Evolutionary conservation across 306 rosid species (phyloP).

Genomic region (Lablab purpureus): DNA sequence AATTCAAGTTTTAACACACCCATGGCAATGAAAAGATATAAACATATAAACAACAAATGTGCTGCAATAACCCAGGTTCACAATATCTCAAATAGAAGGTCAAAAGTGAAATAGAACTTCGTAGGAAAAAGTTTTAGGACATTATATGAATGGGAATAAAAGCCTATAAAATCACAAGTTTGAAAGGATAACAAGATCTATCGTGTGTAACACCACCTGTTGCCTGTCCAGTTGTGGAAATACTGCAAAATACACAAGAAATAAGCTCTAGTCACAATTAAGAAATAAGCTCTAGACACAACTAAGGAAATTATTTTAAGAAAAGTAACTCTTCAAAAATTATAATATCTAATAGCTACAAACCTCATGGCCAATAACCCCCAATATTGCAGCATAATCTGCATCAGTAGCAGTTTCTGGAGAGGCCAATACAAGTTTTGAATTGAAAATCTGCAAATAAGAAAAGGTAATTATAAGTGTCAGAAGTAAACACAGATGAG

Average conservation of each 20-base stretch:
- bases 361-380: slow-evolving; percentile 99
- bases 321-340: slow-evolving; percentile 31
- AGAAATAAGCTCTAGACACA: slow-evolving; percentile 6
- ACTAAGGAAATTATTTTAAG: slow-evolving; percentile 19
- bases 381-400: slow-evolving; percentile 96
- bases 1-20: slow-evolving; percentile 35
- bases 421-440: slow-evolving; percentile 95
- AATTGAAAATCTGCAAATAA: slow-evolving; percentile 81
- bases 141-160: slow-evolving; percentile 34
- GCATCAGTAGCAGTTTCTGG: slow-evolving; percentile 92
- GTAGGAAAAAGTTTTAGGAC: slow-evolving; percentile 8
- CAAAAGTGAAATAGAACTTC: slow-evolving; percentile 9
- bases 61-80: slow-evolving; percentile 23
- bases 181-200: slow-evolving; percentile 33
- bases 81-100: slow-evolving; percentile 34
- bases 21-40: slow-evolving; percentile 7
- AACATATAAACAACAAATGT: slow-evolving; percentile 28
- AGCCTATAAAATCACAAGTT: slow-evolving; percentile 29
- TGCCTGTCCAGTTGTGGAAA: slow-evolving; percentile 99
- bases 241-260: slow-evolving; percentile 75
- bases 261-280: slow-evolving; percentile 39
- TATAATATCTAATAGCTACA: slow-evolving; percentile 48
- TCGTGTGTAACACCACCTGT: slow-evolving; percentile 67
- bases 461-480: slow-evolving; percentile 22
- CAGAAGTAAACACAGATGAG: slow-evolving; percentile 2